Conservation (phyloP, 306 rosid genomes). For the Heteromeles arbutifolia region DNA sequence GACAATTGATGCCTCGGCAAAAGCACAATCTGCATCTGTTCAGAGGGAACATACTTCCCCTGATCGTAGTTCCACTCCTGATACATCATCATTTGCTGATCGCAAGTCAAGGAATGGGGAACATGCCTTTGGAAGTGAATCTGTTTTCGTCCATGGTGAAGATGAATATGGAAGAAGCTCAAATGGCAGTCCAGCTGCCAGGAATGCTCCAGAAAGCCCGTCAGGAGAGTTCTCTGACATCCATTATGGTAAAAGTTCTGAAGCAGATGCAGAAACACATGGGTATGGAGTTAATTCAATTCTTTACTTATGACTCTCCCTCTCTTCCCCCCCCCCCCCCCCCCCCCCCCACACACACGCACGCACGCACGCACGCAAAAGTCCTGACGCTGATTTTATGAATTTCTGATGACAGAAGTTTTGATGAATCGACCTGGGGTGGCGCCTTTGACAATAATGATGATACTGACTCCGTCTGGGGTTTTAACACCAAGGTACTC, state of each 20-base stretch:
- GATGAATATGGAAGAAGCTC: constrained; percentile 66
- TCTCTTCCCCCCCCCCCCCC: not conserved
- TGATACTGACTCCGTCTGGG: constrained; percentile 88
- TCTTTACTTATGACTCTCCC: not conserved
- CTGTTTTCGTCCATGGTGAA: constrained; percentile 54
- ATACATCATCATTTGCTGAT: constrained; percentile 44
- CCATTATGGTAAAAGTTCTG: constrained; percentile 48
- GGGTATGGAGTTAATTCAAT: constrained; percentile 29
- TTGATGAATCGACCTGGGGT: constrained; percentile 88
- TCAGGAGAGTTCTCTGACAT: constrained; percentile 46
- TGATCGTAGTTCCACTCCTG: constrained; percentile 44
- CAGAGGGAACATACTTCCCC: constrained; percentile 40
- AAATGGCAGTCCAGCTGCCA: constrained; percentile 58
- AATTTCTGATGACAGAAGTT: constrained; percentile 47
- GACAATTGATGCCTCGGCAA: constrained; percentile 36
- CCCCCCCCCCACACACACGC: accelerated
- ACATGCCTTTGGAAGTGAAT: constrained; percentile 52
- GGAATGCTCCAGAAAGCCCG: constrained; percentile 56
- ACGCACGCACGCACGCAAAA: not conserved
- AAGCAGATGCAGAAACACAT: constrained; percentile 62
- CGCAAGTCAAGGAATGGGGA: constrained; percentile 43
- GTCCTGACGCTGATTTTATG: constrained; percentile 21
- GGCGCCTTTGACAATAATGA: constrained; percentile 82
- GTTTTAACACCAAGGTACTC: constrained; percentile 72
- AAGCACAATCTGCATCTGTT: constrained; percentile 34